These are phyloP conservation scores for Cronartium ribicola DNA, from an alignment of 1,284 basidiomycete species.

Conservation along the genomic window DNA sequence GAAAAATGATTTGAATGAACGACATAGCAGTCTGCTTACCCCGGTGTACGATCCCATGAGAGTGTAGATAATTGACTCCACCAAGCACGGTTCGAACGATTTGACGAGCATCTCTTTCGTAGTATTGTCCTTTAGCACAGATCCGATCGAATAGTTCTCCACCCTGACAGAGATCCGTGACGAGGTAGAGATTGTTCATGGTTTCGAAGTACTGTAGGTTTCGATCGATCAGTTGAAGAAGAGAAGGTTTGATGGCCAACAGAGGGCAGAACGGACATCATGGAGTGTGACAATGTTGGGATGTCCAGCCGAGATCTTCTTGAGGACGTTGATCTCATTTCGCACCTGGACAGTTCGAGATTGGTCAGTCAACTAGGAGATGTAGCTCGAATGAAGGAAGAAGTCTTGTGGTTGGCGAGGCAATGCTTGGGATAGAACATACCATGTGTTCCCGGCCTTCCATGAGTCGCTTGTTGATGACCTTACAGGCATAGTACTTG, in stretches of 20 bases:
- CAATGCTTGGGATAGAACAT: conserved; percentile 40
- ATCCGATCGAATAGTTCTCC: conserved; percentile 98
- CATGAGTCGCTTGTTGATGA: conserved; percentile 94
- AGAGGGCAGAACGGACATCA: conserved; percentile 43
- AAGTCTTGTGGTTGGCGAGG: neutral
- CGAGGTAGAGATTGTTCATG: conserved; percentile 57
- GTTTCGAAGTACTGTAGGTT: conserved; percentile 33
- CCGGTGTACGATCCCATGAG: conserved; percentile 90
- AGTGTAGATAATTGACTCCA: conserved; percentile 88
- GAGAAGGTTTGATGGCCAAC: neutral
- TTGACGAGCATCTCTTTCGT: conserved; percentile 83
- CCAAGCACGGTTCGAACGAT: conserved; percentile 80
- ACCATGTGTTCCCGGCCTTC: conserved; percentile 59
- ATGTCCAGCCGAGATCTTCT: conserved; percentile 87
- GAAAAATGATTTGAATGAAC: too few relatives aligned
- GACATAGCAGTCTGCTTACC: conserved; percentile 62
- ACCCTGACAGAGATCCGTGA: conserved; percentile 94
- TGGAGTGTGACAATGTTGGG: conserved; percentile 58
- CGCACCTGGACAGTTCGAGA: conserved; percentile 62
- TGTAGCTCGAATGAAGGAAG: neutral
- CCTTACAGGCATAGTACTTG: conserved; percentile 81
- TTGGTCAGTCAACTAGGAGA: neutral
- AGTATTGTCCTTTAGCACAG: conserved; percentile 94
- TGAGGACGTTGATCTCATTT: conserved; percentile 93
- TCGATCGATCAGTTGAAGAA: too few relatives aligned